Evolutionary conservation across 2,329 filamentous ascomycete species (phyloP), one percentile per base, ranked within the genome.

Genomic region (Botrytis byssoidea): DNA sequence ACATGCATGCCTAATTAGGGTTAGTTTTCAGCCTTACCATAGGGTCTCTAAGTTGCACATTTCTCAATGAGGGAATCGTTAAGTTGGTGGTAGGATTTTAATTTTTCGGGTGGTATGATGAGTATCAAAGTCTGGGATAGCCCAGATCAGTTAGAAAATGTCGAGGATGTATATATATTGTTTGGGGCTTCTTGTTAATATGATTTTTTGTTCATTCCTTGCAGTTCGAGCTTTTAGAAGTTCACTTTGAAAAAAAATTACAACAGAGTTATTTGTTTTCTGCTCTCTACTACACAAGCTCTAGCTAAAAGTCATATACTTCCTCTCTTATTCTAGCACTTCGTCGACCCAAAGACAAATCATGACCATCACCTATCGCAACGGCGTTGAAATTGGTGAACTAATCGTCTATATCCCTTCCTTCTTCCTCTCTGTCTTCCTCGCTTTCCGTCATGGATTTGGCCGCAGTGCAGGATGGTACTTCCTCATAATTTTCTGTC

Each of bases 401-500:
- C 79, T 87, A 59, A 73, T 81, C 60, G 69, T 85, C 65, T 87
- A 85, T 73, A 48, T 80, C 1, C 84, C 83, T 1, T 67, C 79
- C 35, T 78, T 86, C 25, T 59, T 79, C 68, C 68, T 84, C 46
- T 82, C 82, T 20, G 71, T 83, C 59, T 77, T 83, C 46, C 82
- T 87, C 18, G 78, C 79, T 35, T 74, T 81, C 57, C 83, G 83
- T n/a, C 85, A 87, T 75, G 84, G 85, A 70, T 83, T 86, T 75
- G 77, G 80, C 6, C 82, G 82, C 61, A 84, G 81, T 73, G 82
- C 84, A 0, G 88, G 87, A 60, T 90, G 87, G 85, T 77, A 87
- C 20, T 88, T 86, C 78, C 82, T 89, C 10, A 77, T 86, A 64
- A 77, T 88, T 46, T 87, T 91, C 78, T 85, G 84, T 44, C 75